Base-by-base conservation (phyloP, 2,329 filamentous ascomycete species). In the Ophiocordyceps camponoti-leonardi region DNA sequence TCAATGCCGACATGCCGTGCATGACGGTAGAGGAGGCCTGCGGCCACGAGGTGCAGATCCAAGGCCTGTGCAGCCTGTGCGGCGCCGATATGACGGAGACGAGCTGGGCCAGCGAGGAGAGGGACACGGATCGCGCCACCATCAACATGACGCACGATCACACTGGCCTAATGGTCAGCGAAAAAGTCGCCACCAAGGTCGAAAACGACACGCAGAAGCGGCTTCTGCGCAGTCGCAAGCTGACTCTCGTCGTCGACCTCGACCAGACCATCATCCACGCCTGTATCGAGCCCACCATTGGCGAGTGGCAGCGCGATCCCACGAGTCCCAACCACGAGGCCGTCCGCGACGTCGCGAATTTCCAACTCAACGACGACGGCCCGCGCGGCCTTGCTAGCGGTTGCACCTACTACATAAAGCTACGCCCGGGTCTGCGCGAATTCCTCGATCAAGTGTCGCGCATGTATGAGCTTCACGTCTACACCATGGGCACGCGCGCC, bases 241-340 rank as follows among this genome's bases (percentile, higher is more conserved):
- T 98, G 41, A 94, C 85, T 42, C 72, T 98, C 41, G 92, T 98
- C 23, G 92, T 98, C 54, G 92, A 98, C 70, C 71, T 98, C 46
- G 92, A 98, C 60, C 90, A 96, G 67, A 98, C 92, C 47, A 92
- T 98, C 56, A 98, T 98, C 53, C 92, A 98, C 62, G 92, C 92
- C 23, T 94, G 87, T 50, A 93, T 96, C 56, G 92, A 98, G 54
- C 90, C 88, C 7, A 98, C 92, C 0, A 81, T 98, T 46, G 87
- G 82, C 51, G 90, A 98, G 61, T 98, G 92, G 92, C 85, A 94
- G 68, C 74, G 78, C 44, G 88, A 98, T 60, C 77, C 81, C 22
- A 72, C 77, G 4, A 95, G 94, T 54, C 87, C 92, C 18, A 98
- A 98, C 55, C 80, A 95, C 61, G 78, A 84, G 19, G 86, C 88